A percentile compares a stretch with the other conserved stretches of the same genome.
phyloP scores from a whole-genome alignment of 768 basidiomycete genomes.

The Pholiota conissans region DNA sequence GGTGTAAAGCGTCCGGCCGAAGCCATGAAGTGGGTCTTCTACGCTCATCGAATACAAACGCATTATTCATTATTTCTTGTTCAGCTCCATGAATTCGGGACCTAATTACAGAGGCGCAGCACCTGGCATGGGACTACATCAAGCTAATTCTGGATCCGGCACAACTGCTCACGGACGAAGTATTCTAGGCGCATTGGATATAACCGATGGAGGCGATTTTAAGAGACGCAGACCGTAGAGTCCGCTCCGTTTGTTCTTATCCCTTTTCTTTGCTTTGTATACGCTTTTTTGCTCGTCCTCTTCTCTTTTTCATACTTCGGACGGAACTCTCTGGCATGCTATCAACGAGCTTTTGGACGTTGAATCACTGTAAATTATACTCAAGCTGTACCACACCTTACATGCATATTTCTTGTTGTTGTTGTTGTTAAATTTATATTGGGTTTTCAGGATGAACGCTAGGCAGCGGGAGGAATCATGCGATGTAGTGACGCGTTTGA shows the following conservation, averaged over 20 bases:
- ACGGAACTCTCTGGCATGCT: background rate
- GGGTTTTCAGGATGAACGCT: no score
- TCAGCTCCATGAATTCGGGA: slow-evolving; percentile 15
- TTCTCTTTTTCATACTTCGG: background rate
- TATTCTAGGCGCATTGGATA: slow-evolving; percentile 36
- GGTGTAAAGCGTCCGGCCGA: slow-evolving; percentile 37
- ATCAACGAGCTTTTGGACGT: background rate
- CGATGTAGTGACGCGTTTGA: no score
- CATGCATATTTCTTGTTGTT: background rate
- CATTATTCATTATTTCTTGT: background rate
- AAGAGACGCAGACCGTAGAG: slow-evolving; percentile 34
- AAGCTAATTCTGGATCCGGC: slow-evolving; percentile 21
- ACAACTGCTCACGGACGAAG: slow-evolving; percentile 25
- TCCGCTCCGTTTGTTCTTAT: background rate
- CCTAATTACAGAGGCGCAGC: slow-evolving; percentile 27
- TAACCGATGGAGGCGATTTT: slow-evolving; percentile 38
- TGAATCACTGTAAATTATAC: background rate
- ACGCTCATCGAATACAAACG: background rate
- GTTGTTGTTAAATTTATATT: no score
- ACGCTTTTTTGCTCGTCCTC: background rate
- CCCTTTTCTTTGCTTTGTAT: background rate
- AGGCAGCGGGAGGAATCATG: no score
- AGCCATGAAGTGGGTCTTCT: slow-evolving; percentile 18
- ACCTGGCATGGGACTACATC: slow-evolving; percentile 41
- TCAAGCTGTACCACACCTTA: no score